Percentiles rank a stretch among this genome's conserved stretches.
phyloP scores from a whole-genome alignment of 345 rosid species.

The Reutealis trisperma region DNA sequence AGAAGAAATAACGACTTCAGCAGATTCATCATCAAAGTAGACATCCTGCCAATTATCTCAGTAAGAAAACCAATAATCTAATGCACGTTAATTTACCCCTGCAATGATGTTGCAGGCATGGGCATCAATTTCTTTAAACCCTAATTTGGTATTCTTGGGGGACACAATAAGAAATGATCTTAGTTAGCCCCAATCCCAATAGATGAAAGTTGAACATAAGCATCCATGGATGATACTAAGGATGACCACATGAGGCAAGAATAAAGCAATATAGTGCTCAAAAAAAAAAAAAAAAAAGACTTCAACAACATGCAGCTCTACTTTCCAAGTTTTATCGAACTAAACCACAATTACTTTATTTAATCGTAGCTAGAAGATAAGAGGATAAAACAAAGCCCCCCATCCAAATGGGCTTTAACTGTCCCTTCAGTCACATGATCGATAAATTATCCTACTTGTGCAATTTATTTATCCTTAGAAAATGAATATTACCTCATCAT shows the following conservation, averaged over 20 bases:
- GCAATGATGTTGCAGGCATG: background rate
- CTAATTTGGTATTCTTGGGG: background rate
- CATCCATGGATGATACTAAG: background rate
- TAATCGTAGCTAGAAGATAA: no score
- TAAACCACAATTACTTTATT: background rate
- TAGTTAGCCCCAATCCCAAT: background rate
- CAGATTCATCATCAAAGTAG: conserved; percentile 98
- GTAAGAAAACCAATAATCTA: conserved; percentile 29
- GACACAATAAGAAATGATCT: background rate
- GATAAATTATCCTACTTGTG: background rate
- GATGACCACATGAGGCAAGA: background rate
- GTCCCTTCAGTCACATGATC: conserved; percentile 4
- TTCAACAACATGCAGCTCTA: background rate
- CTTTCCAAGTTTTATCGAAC: background rate
- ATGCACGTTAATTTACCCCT: background rate
- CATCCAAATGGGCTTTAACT: background rate
- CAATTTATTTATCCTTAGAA: background rate
- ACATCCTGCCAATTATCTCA: conserved; percentile 63
- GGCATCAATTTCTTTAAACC: background rate
- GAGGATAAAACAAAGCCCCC: background rate
- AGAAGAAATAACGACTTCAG: conserved; percentile 94
- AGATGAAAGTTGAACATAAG: background rate
- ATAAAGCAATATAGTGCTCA: background rate
- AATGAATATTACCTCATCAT: conserved; percentile 73
- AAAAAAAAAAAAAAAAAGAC: background rate